Base-by-base conservation (phyloP, 441 rosid genomes). In the Codiaeum variegatum region DNA sequence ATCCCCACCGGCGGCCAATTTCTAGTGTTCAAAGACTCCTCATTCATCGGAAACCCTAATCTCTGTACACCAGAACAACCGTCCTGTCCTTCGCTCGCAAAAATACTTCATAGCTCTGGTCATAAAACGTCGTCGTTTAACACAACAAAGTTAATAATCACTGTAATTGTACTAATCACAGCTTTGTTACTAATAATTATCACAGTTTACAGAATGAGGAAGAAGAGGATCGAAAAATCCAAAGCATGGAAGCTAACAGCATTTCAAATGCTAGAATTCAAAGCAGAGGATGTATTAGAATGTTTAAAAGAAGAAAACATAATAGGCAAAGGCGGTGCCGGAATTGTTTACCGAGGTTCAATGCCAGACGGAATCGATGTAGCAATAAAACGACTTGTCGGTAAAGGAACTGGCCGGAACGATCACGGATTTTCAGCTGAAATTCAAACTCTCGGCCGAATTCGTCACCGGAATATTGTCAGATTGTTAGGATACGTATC, bases 351-450 rank as follows among this genome's bases (percentile, higher is more conserved):
- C 79, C 87, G 91, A 0, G 98, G 97, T 38, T 88, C 89, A 19
- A 89, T 94, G 97, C 86, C 84, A 0, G 80, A 85, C 65, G 93
- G 90, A 44, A 69, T 63, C 1, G 95, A 88, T 66, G 90, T 94
- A 5, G 98, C 97, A 13, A 92, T 92, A 60, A 94, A 94, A 78
- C 77, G 84, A 0, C 73, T 93, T 5, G 93, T 86, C 0, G 96
- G 96, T 23, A 83, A 81, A n/a, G 91, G 92, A 2, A 83, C 75
- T 0, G 96, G 97, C n/a, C 69, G 86, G 34, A 88, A 73, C 54
- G 98, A 93, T 62, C 92, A 89, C 18, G 97, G 98, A 0, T 93
- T 93, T 87, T 88, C 92, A 3, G 98, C 98, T 3, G 98, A 94
- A 87, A 94, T 94, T 29, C 91, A 88, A 66, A 94, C 97, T 9